Evolutionary conservation across 1,139 yeast genomes (phyloP).

Genomic region (Suhomyces taliae): DNA sequence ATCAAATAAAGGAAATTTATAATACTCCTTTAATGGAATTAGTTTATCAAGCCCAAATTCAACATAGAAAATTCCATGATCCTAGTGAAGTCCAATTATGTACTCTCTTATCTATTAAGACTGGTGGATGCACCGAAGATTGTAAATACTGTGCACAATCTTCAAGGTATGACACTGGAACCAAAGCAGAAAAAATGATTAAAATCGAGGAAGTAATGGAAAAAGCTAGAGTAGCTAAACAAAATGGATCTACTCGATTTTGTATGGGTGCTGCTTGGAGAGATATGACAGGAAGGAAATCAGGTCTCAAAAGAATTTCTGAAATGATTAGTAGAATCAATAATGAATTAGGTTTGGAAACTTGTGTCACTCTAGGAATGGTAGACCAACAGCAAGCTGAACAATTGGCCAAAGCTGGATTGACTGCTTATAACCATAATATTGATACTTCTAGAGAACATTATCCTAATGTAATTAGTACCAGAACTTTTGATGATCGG

Average conservation of each 20-base stretch:
- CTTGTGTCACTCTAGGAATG: constrained; percentile 84
- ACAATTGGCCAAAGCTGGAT: constrained; percentile 62
- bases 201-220: constrained; percentile 59
- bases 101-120: constrained; percentile 69
- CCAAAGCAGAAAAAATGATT: constrained; percentile 65
- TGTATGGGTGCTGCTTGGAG: constrained; percentile 93
- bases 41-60: constrained; percentile 59
- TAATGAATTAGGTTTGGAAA: constrained; percentile 63
- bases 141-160: constrained; percentile 84
- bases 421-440: constrained; percentile 81
- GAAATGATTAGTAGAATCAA: constrained; percentile 68
- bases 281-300: constrained; percentile 77
- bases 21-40: constrained; percentile 66
- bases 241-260: constrained; percentile 72
- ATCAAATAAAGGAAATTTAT: constrained; percentile 59
- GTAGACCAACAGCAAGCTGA: constrained; percentile 60
- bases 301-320: constrained; percentile 60
- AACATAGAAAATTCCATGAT: constrained; percentile 66
- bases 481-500: constrained; percentile 71
- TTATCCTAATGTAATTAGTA: constrained; percentile 68
- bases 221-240: constrained; percentile 65
- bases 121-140: constrained; percentile 83
- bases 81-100: constrained; percentile 74
- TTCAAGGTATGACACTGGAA: constrained; percentile 64
- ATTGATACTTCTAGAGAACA: constrained; percentile 79